Conservation (phyloP, 2,329 filamentous ascomycete species). For the Colletotrichum chlorophyti region DNA sequence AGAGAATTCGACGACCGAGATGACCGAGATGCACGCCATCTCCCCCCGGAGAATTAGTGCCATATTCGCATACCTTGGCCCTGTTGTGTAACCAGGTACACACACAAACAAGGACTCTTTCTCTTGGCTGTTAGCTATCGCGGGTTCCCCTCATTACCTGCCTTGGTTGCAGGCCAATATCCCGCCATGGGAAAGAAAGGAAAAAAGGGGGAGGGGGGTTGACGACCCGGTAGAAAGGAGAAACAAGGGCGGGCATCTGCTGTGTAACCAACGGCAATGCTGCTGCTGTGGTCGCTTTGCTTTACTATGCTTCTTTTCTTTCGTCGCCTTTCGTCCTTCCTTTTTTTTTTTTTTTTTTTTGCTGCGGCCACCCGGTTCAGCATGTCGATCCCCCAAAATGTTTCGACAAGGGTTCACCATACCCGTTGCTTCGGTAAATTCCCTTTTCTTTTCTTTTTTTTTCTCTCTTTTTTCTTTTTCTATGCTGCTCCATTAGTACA, state of each 20-base stretch:
- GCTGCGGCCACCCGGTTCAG: neutral
- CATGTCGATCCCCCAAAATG: slow-evolving; percentile 14
- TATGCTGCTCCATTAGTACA: no score
- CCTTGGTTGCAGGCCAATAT: no score
- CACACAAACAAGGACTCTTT: neutral
- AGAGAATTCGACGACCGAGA: no score
- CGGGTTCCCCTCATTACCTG: slow-evolving; percentile 20
- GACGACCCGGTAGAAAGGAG: slow-evolving; percentile 5
- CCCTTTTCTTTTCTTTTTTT: neutral
- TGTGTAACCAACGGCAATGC: slow-evolving; percentile 23
- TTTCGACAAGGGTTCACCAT: neutral
- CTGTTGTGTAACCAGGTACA: slow-evolving; percentile 23
- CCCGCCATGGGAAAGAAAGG: neutral
- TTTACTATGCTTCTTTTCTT: slow-evolving; percentile 11
- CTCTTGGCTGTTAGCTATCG: slow-evolving; percentile 10
- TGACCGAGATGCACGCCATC: no score
- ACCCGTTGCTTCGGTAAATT: slow-evolving; percentile 13
- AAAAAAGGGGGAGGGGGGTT: neutral
- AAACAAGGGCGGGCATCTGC: slow-evolving; percentile 9
- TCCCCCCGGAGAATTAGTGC: slow-evolving; percentile 20
- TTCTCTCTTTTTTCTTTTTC: no score
- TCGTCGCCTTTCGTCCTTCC: no score
- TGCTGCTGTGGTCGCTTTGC: neutral
- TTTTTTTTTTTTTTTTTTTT: neutral
- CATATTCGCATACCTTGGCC: slow-evolving; percentile 17